Base-by-base conservation (phyloP, 23 red algal species). In the Gracilaria domingensis region DNA sequence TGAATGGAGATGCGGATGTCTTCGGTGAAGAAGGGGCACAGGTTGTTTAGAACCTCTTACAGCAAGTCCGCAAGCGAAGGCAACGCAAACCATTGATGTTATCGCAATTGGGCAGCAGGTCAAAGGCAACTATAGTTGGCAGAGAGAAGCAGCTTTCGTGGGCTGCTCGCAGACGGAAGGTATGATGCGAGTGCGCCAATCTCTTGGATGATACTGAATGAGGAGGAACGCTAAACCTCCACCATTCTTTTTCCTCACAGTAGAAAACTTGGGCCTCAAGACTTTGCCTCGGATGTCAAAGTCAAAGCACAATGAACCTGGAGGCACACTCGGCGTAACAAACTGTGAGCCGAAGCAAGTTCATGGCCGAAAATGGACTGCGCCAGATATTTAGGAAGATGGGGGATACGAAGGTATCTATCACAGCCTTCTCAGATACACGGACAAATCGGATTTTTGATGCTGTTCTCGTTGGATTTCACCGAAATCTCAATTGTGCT, bases 391-490 rank as follows among this genome's bases (percentile, higher is more conserved):
- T 69, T 69, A 25, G 12, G 9, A n/a, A n/a, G n/a, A n/a, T 25
- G 60, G 26, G 4, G 23, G 14, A n/a, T 18, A 18, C 54, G 54
- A 58, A 58, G 54, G 18, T 3, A 58, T 5, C 2, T 18, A 58
- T 45, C 42, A 7, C 4, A 45, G 5, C 4, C 11, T 45, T 45
- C 30, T 21, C 8, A n/a, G n/a, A n/a, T n/a, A n/a, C n/a, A 33
- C 6, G 60, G 30, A 69, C 64, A 69, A 69, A 69, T 69, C 64
- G 30, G 64, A 37, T 69, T 69, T 69, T 69, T 69, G 32, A 9
- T 69, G 9, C 59, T 30, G 64, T 17, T n/a, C n/a, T n/a, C n/a
- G n/a, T n/a, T n/a, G n/a, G n/a, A n/a, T n/a, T n/a, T n/a, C n/a
- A n/a, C n/a, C n/a, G n/a, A n/a, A n/a, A n/a, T n/a, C n/a, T n/a